Evolutionary conservation across 2,329 filamentous ascomycete species (phyloP).

Genomic region (Colletotrichum tabaci): DNA sequence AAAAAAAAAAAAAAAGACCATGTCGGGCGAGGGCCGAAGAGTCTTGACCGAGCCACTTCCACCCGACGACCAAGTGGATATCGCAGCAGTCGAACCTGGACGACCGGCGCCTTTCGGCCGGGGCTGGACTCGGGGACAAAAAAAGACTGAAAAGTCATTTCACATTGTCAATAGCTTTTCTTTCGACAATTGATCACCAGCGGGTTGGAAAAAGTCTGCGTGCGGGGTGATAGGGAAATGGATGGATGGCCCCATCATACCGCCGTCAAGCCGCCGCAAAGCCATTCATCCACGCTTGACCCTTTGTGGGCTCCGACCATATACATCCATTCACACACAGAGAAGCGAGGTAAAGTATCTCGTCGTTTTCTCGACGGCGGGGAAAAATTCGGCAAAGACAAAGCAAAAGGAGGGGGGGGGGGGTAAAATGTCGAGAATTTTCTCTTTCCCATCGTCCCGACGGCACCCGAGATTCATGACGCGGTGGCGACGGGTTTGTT

Average conservation of each 20-base stretch:
- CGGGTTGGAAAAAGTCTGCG: not conserved
- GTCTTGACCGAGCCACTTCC: slow-evolving; percentile 11
- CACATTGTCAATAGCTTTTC: not conserved
- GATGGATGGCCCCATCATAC: not conserved
- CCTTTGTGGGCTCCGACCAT: too few species aligned
- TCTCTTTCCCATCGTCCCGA: slow-evolving; percentile 10
- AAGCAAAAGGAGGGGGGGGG: too few species aligned
- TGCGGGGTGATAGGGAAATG: not conserved
- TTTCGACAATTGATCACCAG: slow-evolving; percentile 9
- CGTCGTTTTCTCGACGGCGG: too few species aligned
- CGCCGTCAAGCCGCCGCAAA: slow-evolving; percentile 1
- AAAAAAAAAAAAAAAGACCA: too few species aligned
- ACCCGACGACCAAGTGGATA: not conserved
- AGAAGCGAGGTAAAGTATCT: too few species aligned
- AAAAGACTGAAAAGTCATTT: not conserved
- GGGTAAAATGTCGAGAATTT: slow-evolving; percentile 5
- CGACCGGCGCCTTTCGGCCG: slow-evolving; percentile 20
- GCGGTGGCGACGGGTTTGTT: slow-evolving; percentile 20
- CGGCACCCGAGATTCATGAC: slow-evolving; percentile 15
- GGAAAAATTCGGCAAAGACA: too few species aligned
- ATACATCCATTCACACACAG: too few species aligned
- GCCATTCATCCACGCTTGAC: too few species aligned
- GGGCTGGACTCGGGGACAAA: slow-evolving; percentile 23
- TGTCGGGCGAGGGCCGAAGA: not conserved
- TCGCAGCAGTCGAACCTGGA: not conserved